A percentile compares a stretch with the other conserved stretches of the same genome.
Evolutionary conservation across 23 red algal species (phyloP).

Genomic region (Gracilariopsis chorda): DNA sequence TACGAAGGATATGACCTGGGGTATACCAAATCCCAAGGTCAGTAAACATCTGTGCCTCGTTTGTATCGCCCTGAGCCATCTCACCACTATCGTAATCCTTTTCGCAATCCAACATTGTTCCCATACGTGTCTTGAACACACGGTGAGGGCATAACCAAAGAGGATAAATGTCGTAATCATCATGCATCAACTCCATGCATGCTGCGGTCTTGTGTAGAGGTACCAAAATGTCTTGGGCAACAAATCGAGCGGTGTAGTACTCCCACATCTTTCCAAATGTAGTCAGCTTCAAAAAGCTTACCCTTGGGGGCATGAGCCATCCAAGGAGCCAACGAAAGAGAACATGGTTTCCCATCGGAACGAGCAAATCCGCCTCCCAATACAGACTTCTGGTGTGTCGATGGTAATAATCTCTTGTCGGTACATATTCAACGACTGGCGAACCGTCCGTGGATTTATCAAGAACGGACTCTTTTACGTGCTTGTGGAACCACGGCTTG

Average conservation of each 20-base stretch:
- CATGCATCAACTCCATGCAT: conserved; percentile 70
- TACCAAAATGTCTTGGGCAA: conserved; percentile 71
- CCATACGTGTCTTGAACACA: conserved; percentile 62
- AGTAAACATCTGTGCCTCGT: conserved; percentile 70
- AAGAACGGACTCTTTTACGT: conserved; percentile 65
- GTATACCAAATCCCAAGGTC: conserved; percentile 76
- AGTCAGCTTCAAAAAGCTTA: conserved; percentile 75
- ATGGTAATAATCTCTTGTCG: conserved; percentile 74
- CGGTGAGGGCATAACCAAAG: conserved; percentile 74
- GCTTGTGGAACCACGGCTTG: conserved; percentile 71
- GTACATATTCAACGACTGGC: conserved; percentile 66
- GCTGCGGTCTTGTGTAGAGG: conserved; percentile 50
- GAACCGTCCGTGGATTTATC: conserved; percentile 40
- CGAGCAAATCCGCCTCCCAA: conserved; percentile 67
- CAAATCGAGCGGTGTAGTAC: conserved; percentile 57
- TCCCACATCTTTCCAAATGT: conserved; percentile 58
- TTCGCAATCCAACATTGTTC: conserved; percentile 69
- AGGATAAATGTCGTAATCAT: conserved; percentile 72
- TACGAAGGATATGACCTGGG: conserved; percentile 61
- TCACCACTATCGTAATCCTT: conserved; percentile 30
- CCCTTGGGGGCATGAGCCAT: conserved; percentile 75
- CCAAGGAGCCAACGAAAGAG: conserved; percentile 55
- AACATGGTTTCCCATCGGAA: conserved; percentile 67
- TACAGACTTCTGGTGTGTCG: conserved; percentile 65
- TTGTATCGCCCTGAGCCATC: conserved; percentile 19